Percentiles rank a stretch among this genome's conserved stretches.
These are phyloP conservation scores for Sugiyamaella americana DNA, from an alignment of 805 yeast species.

Conservation along the genomic window DNA sequence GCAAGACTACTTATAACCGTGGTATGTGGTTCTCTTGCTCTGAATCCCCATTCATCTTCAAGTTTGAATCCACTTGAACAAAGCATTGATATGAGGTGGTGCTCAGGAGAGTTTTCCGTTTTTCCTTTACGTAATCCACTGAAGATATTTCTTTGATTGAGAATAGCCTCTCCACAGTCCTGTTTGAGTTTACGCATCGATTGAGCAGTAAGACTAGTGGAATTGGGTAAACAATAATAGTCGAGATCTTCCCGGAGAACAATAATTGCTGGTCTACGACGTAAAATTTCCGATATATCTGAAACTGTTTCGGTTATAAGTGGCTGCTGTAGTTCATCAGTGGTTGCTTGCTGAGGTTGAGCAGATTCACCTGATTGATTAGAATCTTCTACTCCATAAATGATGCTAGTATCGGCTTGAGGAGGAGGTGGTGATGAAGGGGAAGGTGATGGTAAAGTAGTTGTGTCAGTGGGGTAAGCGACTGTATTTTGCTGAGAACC, in stretches of 20 bases:
- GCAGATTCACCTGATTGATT: not conserved
- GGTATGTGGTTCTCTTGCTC: conserved; percentile 81
- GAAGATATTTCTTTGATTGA: conserved; percentile 56
- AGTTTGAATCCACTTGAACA: conserved; percentile 77
- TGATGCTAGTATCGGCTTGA: too few species aligned
- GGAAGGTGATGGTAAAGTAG: too few species aligned
- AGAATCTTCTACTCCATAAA: not conserved
- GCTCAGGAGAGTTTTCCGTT: conserved; percentile 75
- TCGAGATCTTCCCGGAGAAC: conserved; percentile 92
- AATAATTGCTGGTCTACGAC: conserved; percentile 64
- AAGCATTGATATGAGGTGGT: conserved; percentile 89
- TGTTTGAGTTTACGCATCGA: conserved; percentile 61
- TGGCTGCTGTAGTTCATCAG: not conserved
- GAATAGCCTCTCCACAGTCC: conserved; percentile 63
- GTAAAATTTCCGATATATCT: conserved; percentile 13
- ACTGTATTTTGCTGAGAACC: too few species aligned
- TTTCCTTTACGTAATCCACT: conserved; percentile 53
- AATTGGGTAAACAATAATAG: conserved; percentile 82
- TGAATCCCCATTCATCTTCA: conserved; percentile 75
- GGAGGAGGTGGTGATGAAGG: too few species aligned
- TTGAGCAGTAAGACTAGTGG: conserved; percentile 45
- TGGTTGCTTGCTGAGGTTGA: not conserved
- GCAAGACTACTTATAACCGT: conserved; percentile 83
- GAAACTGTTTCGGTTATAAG: not conserved
- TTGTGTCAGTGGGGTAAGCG: too few species aligned